Evolutionary conservation across 176 grass and related monocot species (phyloP).

Genomic region (Carex pumila): DNA sequence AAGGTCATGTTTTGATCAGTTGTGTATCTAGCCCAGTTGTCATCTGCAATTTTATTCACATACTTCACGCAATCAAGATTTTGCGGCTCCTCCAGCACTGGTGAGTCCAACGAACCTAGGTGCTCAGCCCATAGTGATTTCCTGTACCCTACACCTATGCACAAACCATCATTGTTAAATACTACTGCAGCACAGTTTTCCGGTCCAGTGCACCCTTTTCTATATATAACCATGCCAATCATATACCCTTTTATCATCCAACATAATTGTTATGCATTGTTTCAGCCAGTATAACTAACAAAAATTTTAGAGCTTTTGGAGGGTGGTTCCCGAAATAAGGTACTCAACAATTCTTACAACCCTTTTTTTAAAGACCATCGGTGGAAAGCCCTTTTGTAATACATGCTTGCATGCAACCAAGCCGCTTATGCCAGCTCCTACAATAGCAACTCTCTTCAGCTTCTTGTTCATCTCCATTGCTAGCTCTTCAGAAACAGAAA

Average conservation of each 20-base stretch:
- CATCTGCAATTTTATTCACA: slow-evolving; percentile 32
- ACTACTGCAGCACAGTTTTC: not conserved
- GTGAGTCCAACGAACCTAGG: slow-evolving; percentile 14
- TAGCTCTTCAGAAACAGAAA: not conserved
- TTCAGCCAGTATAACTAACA: not conserved
- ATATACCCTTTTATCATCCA: not conserved
- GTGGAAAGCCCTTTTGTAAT: slow-evolving; percentile 12
- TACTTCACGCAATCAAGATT: slow-evolving; percentile 25
- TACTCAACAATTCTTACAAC: not conserved
- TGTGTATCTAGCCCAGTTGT: slow-evolving; percentile 24
- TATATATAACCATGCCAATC: not conserved
- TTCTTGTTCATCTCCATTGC: slow-evolving; percentile 4
- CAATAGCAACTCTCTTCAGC: slow-evolving; percentile 23
- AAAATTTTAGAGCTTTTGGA: not conserved
- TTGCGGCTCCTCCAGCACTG: slow-evolving; percentile 8
- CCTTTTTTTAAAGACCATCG: slow-evolving; percentile 13
- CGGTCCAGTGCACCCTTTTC: no score
- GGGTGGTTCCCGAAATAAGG: not conserved
- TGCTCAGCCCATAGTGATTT: slow-evolving; percentile 43
- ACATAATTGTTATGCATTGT: not conserved
- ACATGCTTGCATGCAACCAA: slow-evolving; percentile 28
- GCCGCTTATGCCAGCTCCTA: slow-evolving; percentile 36
- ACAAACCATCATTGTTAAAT: not conserved
- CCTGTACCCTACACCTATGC: slow-evolving; percentile 33
- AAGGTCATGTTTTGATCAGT: slow-evolving; percentile 4